A percentile compares a stretch with the other conserved stretches of the same genome.
These are phyloP conservation scores for Glycine latifolia DNA, from an alignment of 306 rosid species.

Conservation along the genomic window DNA sequence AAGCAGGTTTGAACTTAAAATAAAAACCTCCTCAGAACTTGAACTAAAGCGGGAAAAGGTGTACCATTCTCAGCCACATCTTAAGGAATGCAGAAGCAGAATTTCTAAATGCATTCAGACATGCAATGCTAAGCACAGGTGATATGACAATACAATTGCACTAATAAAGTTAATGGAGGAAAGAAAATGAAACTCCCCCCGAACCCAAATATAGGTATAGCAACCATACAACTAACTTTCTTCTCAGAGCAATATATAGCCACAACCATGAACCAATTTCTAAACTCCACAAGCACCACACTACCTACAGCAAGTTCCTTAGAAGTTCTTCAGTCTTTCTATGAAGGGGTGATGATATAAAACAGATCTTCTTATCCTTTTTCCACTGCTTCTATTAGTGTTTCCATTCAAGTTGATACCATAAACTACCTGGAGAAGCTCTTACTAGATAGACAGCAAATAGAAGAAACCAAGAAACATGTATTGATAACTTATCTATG, in stretches of 20 bases:
- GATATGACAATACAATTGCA: neutral
- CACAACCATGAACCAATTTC: neutral
- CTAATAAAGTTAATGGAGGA: neutral
- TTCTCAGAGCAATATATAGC: conserved; percentile 8
- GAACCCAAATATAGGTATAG: neutral
- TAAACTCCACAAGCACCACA: neutral
- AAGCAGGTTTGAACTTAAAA: neutral
- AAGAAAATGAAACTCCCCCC: neutral
- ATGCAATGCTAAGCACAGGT: neutral
- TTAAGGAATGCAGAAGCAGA: neutral
- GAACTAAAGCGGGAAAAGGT: neutral
- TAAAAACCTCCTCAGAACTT: neutral
- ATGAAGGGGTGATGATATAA: neutral
- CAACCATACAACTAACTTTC: neutral
- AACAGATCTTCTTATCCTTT: neutral
- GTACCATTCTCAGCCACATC: neutral
- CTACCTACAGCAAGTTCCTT: neutral
- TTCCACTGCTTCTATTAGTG: neutral
- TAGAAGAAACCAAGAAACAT: neutral
- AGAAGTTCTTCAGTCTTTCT: neutral
- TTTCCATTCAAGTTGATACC: neutral
- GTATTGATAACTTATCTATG: neutral
- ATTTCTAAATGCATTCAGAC: neutral
- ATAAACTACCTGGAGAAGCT: neutral
- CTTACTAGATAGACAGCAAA: neutral